A percentile compares a stretch with the other conserved stretches of the same genome.
phyloP scores from a whole-genome alignment of 768 basidiomycete genomes.

The Lyophyllum decastes region DNA sequence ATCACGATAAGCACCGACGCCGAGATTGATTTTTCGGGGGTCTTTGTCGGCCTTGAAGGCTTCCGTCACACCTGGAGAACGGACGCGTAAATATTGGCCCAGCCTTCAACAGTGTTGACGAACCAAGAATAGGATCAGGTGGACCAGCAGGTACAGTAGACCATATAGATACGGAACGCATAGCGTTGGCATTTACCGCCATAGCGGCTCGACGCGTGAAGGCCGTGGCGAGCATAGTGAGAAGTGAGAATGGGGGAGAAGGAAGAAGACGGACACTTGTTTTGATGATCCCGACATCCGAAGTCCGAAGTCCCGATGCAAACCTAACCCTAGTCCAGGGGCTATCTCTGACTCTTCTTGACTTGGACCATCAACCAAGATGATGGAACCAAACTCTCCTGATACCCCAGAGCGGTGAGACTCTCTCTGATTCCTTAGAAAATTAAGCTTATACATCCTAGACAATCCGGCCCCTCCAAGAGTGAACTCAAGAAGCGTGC shows the following conservation, averaged over 20 bases:
- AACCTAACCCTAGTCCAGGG: constrained; percentile 23
- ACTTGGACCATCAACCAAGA: constrained; percentile 3
- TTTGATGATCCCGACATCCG: neutral
- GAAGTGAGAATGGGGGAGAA: constrained; percentile 21
- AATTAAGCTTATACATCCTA: neutral
- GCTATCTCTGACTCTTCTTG: constrained; percentile 10
- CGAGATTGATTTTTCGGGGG: constrained; percentile 93
- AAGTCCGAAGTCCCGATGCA: constrained; percentile 3
- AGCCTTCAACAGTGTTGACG: constrained; percentile 12
- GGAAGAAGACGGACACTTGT: constrained; percentile 20
- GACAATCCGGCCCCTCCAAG: constrained; percentile 67
- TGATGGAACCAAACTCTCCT: constrained; percentile 12
- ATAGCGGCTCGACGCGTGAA: constrained; percentile 52
- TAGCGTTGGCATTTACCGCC: constrained; percentile 33
- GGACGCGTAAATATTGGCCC: neutral
- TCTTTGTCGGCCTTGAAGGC: constrained; percentile 96
- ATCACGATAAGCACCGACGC: constrained; percentile 96
- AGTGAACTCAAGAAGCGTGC: constrained; percentile 89
- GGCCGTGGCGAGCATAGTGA: constrained; percentile 48
- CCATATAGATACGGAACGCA: constrained; percentile 72
- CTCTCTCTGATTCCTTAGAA: neutral
- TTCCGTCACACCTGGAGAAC: constrained; percentile 76
- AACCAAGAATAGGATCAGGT: constrained; percentile 92
- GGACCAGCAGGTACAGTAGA: constrained; percentile 82
- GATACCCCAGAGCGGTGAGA: constrained; percentile 12